Conservation (phyloP, 768 basidiomycete genomes). For the Leccinum subgranulosum region DNA sequence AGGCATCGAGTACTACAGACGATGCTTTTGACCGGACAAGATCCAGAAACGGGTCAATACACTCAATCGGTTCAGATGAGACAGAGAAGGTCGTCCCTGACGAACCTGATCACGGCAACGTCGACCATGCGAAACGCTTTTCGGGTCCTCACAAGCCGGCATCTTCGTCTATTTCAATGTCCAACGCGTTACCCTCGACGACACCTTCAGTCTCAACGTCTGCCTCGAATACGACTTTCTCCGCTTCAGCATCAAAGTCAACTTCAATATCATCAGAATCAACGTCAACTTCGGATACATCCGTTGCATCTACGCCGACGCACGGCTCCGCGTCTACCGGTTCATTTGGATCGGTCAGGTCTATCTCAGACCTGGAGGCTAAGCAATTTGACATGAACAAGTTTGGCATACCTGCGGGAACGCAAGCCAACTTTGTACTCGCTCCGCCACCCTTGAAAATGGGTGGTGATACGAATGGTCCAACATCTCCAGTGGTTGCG, state of each 20-base stretch:
- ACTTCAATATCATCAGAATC: constrained; percentile 18
- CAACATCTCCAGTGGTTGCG: constrained; percentile 15
- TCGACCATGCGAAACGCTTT: constrained; percentile 3
- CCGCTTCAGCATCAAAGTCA: constrained; percentile 12
- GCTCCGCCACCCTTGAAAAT: constrained; percentile 24
- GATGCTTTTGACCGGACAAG: neutral
- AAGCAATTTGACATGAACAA: constrained; percentile 18
- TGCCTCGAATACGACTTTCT: constrained; percentile 1
- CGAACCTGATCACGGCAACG: constrained; percentile 9
- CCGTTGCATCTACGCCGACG: constrained; percentile 19
- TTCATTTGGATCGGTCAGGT: constrained; percentile 18
- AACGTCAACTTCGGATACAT: constrained; percentile 9
- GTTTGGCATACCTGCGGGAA: neutral
- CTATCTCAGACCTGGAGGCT: constrained; percentile 21
- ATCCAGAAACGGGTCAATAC: constrained; percentile 15
- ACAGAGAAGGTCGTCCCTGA: constrained; percentile 18
- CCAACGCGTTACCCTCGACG: neutral
- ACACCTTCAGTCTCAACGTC: neutral
- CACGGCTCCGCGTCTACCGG: constrained; percentile 6
- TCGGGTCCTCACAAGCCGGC: neutral
- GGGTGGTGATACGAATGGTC: constrained; percentile 2
- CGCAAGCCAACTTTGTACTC: constrained; percentile 19
- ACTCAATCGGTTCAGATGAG: constrained; percentile 7
- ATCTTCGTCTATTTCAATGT: constrained; percentile 3
- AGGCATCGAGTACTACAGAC: constrained; percentile 21